Evolutionary conservation across 192 early-diverging fungal genomes (phyloP).

Genomic region (Rhizophagus prolifer): DNA sequence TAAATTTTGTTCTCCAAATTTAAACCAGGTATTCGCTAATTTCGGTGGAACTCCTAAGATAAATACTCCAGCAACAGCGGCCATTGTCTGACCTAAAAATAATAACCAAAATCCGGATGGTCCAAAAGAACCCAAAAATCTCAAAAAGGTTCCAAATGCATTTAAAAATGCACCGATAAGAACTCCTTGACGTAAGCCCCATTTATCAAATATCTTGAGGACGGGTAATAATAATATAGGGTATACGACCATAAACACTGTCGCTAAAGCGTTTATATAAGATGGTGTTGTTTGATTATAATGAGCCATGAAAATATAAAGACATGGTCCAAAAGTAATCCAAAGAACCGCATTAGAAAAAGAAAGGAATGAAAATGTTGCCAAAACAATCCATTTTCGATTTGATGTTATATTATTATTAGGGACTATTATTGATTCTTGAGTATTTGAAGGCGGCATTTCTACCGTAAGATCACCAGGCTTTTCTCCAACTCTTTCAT

Average conservation of each 20-base stretch:
- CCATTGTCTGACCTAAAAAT: conserved; percentile 52
- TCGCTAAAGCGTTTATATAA: conserved; percentile 39
- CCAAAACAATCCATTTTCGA: not conserved
- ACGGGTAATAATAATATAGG: conserved; percentile 39
- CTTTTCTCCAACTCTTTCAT: not conserved
- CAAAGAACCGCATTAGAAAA: conserved; percentile 43
- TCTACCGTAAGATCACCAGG: not conserved
- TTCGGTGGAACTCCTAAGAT: conserved; percentile 56
- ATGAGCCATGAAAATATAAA: conserved; percentile 43
- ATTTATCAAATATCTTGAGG: conserved; percentile 38
- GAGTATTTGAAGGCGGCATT: not conserved
- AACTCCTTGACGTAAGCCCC: conserved; percentile 39
- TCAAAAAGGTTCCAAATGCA: conserved; percentile 31
- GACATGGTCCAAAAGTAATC: conserved; percentile 48
- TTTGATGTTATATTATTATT: not conserved
- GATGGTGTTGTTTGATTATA: conserved; percentile 31
- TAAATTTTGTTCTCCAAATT: conserved; percentile 44
- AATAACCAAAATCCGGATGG: conserved; percentile 39
- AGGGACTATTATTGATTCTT: not conserved
- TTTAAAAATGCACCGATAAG: conserved; percentile 43
- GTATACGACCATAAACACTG: conserved; percentile 43
- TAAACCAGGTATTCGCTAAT: conserved; percentile 58
- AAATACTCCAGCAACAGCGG: conserved; percentile 54
- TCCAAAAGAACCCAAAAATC: conserved; percentile 39
- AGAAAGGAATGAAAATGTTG: conserved; percentile 37